Percentiles rank a stretch among this genome's conserved stretches.
Evolutionary conservation across 2,329 filamentous ascomycete species (phyloP).

Genomic region (Esteya vermicola): DNA sequence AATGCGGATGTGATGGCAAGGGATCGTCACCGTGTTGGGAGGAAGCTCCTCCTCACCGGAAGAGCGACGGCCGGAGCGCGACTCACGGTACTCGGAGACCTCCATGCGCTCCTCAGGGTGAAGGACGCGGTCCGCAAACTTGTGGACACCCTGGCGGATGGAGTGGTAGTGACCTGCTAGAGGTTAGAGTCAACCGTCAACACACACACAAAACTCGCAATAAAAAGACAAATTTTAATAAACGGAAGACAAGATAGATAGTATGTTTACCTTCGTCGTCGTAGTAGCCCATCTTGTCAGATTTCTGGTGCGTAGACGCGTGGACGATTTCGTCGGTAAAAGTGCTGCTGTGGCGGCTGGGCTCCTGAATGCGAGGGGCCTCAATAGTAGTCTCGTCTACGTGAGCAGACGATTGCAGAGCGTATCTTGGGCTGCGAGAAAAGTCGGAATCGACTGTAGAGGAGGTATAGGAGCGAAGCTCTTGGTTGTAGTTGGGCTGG

Average conservation of each 20-base stretch:
- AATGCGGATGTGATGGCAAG: conserved; percentile 98
- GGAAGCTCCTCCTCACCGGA: conserved; percentile 18
- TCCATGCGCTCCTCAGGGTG: conserved; percentile 34
- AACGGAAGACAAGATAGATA: background rate
- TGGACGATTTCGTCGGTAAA: conserved; percentile 54
- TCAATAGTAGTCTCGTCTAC: conserved; percentile 45
- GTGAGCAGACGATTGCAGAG: conserved; percentile 30
- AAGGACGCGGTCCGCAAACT: conserved; percentile 40
- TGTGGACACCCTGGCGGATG: conserved; percentile 40
- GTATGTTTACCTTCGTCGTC: conserved; percentile 41
- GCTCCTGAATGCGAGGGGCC: conserved; percentile 17
- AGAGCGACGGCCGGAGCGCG: conserved; percentile 18
- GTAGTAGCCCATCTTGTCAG: conserved; percentile 53
- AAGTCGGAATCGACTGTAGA: conserved; percentile 21
- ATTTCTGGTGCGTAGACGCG: conserved; percentile 27
- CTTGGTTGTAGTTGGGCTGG: conserved; percentile 33
- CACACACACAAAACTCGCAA: too few relatives aligned
- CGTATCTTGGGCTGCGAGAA: conserved; percentile 14
- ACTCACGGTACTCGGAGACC: conserved; percentile 32
- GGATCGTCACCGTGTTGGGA: conserved; percentile 89
- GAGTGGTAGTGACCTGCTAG: conserved; percentile 42
- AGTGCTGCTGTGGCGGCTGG: conserved; percentile 40
- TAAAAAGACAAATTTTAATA: too few relatives aligned
- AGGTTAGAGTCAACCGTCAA: too few relatives aligned
- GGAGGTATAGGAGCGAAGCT: conserved; percentile 18